Percentiles rank a stretch among this genome's conserved stretches.
Evolutionary conservation across 352 stramenopile genomes (phyloP).

Genomic region (Pythium rhizo-oryzae): DNA sequence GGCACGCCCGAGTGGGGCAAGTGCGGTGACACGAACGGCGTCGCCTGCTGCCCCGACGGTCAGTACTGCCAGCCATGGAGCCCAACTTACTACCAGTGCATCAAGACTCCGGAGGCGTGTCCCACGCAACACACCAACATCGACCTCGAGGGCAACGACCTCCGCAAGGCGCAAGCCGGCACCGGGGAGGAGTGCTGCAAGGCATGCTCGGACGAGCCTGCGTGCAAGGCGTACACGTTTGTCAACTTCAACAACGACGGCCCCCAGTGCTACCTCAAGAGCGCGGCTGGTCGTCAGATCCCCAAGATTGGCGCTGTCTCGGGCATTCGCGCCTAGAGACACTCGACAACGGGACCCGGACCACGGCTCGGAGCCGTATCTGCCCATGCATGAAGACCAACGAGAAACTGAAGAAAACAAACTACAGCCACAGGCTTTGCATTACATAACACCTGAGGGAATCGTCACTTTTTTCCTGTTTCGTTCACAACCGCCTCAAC

Average conservation of each 20-base stretch:
- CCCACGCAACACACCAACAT: conserved; percentile 38
- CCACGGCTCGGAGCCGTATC: too few species aligned
- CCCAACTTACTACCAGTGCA: conserved; percentile 56
- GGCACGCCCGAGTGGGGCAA: conserved; percentile 6
- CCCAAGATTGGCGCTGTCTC: conserved; percentile 32
- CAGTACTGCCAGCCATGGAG: conserved; percentile 43
- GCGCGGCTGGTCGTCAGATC: conserved; percentile 5
- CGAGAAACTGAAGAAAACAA: too few species aligned
- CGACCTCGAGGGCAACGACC: conserved; percentile 52
- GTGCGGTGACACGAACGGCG: conserved; percentile 13
- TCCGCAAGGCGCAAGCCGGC: conserved; percentile 42
- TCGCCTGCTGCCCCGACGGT: not conserved
- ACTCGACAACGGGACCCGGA: too few species aligned
- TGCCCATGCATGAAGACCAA: too few species aligned
- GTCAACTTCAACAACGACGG: conserved; percentile 57
- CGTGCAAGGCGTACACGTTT: conserved; percentile 62
- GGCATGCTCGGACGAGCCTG: conserved; percentile 34
- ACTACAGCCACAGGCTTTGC: too few species aligned
- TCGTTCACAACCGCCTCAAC: too few species aligned
- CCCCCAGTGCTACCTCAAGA: conserved; percentile 56
- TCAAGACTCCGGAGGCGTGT: conserved; percentile 32
- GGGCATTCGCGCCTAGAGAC: conserved; percentile 19
- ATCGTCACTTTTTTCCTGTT: too few species aligned
- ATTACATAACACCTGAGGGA: too few species aligned
- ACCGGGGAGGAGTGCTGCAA: conserved; percentile 47